A percentile compares a stretch with the other conserved stretches of the same genome.
These are phyloP conservation scores for Penicillium turbatum DNA, from an alignment of 495 filamentous ascomycete genomes.

Conservation along the genomic window DNA sequence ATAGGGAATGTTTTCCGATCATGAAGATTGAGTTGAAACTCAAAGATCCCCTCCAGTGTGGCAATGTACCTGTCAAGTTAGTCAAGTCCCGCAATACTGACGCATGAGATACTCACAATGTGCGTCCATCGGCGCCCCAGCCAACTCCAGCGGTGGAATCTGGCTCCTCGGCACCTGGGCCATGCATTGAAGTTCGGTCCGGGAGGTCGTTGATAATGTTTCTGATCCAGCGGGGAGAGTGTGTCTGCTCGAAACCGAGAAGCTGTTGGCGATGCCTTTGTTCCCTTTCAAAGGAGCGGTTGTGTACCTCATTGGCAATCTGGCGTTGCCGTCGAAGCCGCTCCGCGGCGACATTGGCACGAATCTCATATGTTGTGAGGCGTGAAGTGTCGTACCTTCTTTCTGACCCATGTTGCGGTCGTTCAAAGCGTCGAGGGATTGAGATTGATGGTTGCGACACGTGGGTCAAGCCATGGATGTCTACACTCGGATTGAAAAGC, in stretches of 20 bases:
- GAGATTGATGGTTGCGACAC: slow-evolving; percentile 35
- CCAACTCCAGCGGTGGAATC: slow-evolving; percentile 60
- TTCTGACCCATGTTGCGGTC: slow-evolving; percentile 24
- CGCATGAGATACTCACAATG: slow-evolving; percentile 54
- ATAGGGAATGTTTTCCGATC: slow-evolving; percentile 62
- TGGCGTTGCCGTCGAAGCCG: slow-evolving; percentile 42
- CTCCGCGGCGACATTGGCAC: slow-evolving; percentile 40
- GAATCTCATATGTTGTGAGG: slow-evolving; percentile 31
- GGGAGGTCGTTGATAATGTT: slow-evolving; percentile 41
- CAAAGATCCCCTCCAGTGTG: slow-evolving; percentile 70
- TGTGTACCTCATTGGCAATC: slow-evolving; percentile 36
- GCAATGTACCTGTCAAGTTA: slow-evolving; percentile 57
- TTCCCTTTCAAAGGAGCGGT: slow-evolving; percentile 30
- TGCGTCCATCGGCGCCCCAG: slow-evolving; percentile 66
- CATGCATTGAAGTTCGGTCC: slow-evolving; percentile 32
- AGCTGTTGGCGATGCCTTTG: slow-evolving; percentile 33
- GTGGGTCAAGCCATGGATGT: slow-evolving; percentile 15
- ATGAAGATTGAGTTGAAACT: slow-evolving; percentile 63
- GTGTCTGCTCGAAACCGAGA: slow-evolving; percentile 34
- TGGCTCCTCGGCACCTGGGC: slow-evolving; percentile 36
- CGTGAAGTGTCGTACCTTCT: slow-evolving; percentile 30
- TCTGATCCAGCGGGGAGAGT: slow-evolving; percentile 42
- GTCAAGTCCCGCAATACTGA: background rate
- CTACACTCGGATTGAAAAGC: slow-evolving; percentile 7
- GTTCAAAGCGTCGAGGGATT: slow-evolving; percentile 29